phyloP scores from a whole-genome alignment of 2,329 filamentous ascomycete species.

The Teratosphaeria gauchensis region DNA sequence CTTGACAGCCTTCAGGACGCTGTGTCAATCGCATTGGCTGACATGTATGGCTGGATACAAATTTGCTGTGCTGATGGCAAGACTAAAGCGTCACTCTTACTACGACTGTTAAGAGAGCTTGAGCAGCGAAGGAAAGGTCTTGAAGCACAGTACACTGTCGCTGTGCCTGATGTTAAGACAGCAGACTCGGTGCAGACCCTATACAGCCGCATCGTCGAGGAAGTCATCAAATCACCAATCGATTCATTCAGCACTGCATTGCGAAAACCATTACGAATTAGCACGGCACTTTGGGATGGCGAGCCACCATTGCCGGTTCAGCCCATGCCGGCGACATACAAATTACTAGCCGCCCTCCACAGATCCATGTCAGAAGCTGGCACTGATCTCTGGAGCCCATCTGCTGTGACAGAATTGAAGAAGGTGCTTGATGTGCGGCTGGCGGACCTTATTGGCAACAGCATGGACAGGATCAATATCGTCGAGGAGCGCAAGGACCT shows the following conservation, averaged over 20 bases:
- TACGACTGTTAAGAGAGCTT: constrained; percentile 67
- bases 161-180: neutral
- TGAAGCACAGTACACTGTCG: neutral
- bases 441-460: constrained; percentile 30
- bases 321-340: constrained; percentile 65
- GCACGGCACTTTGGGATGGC: constrained; percentile 63
- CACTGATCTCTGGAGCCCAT: constrained; percentile 70
- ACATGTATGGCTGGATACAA: constrained; percentile 6
- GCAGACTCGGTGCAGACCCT: neutral
- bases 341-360: constrained; percentile 57
- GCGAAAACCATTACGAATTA: constrained; percentile 9
- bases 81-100: constrained; percentile 42
- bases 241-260: constrained; percentile 36
- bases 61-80: neutral
- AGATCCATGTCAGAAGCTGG: constrained; percentile 60
- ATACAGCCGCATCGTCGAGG: neutral
- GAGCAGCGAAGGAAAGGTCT: constrained; percentile 50
- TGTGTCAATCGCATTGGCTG: constrained; percentile 8
- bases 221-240: neutral
- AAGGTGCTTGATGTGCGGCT: constrained; percentile 44
- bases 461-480: neutral
- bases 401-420: constrained; percentile 57
- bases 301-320: constrained; percentile 64
- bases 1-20: constrained; percentile 13
- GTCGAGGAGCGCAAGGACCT: neutral